Percentiles rank a stretch among this genome's conserved stretches.
These are phyloP conservation scores for Euphrasia confusa DNA, from an alignment of 257 asterid species.

Conservation along the genomic window DNA sequence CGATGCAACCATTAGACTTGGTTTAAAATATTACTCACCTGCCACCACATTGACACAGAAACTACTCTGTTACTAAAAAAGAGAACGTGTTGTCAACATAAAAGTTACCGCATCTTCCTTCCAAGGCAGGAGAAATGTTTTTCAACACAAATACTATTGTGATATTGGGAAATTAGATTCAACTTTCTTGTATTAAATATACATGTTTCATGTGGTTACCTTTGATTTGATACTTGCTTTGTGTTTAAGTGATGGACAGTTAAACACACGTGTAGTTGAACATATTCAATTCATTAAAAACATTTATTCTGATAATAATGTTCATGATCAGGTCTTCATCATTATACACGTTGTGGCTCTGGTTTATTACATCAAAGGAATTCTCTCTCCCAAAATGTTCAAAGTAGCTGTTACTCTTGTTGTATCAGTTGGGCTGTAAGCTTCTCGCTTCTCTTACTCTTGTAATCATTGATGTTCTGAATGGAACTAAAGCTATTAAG, in stretches of 20 bases:
- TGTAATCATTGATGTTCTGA: background rate
- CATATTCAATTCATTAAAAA: conserved; percentile 14
- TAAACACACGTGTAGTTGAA: conserved; percentile 4
- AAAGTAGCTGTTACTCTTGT: conserved; percentile 93
- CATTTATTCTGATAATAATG: conserved; percentile 22
- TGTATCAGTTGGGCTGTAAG: conserved; percentile 85
- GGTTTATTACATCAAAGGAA: conserved; percentile 83
- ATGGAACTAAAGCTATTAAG: too few species aligned
- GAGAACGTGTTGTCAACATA: too few species aligned
- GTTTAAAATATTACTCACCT: too few species aligned
- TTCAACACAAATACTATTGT: too few species aligned
- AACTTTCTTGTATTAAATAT: background rate
- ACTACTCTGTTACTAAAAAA: too few species aligned
- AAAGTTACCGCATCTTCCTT: too few species aligned
- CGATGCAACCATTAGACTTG: too few species aligned
- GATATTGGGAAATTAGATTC: conserved; percentile 4
- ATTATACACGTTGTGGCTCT: conserved; percentile 88
- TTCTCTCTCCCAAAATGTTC: conserved; percentile 90
- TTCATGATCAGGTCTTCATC: conserved; percentile 79
- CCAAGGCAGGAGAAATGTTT: too few species aligned
- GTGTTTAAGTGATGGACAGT: background rate
- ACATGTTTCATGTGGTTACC: conserved; percentile 18
- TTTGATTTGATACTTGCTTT: conserved; percentile 8
- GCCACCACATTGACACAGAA: too few species aligned
- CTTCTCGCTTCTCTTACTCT: conserved; percentile 24